A percentile compares a stretch with the other conserved stretches of the same genome.
These are phyloP conservation scores for Xylariaceae sp. DNA, from an alignment of 2,329 filamentous ascomycete species.

Conservation along the genomic window DNA sequence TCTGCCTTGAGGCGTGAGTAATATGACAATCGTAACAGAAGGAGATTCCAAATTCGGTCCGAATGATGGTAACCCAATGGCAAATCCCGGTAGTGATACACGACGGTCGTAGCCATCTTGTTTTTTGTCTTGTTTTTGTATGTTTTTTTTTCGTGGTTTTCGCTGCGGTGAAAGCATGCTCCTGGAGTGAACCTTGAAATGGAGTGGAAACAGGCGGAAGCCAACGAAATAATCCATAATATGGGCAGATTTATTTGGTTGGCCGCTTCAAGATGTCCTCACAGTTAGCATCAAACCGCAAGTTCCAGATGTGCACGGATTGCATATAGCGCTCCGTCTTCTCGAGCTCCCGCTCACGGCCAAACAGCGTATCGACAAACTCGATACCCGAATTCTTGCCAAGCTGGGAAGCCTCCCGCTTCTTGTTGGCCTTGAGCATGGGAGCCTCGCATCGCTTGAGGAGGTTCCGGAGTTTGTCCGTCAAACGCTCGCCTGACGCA, in stretches of 20 bases:
- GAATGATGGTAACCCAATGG: constrained; percentile 15
- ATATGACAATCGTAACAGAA: constrained; percentile 30
- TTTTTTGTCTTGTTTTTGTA: constrained; percentile 8
- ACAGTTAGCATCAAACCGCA: constrained; percentile 94
- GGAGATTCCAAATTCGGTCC: constrained; percentile 24
- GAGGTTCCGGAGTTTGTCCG: constrained; percentile 75
- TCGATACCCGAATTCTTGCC: constrained; percentile 90
- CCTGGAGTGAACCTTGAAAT: constrained; percentile 1
- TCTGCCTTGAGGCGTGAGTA: constrained; percentile 30
- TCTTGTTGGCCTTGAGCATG: constrained; percentile 86
- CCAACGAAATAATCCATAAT: constrained; percentile 8
- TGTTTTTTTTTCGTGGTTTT: not conserved
- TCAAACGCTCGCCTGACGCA: constrained; percentile 79
- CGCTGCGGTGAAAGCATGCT: constrained; percentile 8
- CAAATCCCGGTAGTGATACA: constrained; percentile 29
- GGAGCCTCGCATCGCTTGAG: constrained; percentile 88
- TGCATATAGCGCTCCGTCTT: constrained; percentile 92
- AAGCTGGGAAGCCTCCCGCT: constrained; percentile 64
- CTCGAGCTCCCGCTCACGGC: constrained; percentile 81
- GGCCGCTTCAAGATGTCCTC: constrained; percentile 73
- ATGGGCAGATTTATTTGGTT: constrained; percentile 40
- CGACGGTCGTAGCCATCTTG: constrained; percentile 27
- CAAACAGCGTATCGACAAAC: constrained; percentile 95
- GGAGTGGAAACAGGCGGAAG: constrained; percentile 2
- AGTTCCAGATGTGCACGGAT: constrained; percentile 78